Evolutionary conservation across 2,329 filamentous ascomycete species (phyloP).

Genomic region (Nemania sp.): DNA sequence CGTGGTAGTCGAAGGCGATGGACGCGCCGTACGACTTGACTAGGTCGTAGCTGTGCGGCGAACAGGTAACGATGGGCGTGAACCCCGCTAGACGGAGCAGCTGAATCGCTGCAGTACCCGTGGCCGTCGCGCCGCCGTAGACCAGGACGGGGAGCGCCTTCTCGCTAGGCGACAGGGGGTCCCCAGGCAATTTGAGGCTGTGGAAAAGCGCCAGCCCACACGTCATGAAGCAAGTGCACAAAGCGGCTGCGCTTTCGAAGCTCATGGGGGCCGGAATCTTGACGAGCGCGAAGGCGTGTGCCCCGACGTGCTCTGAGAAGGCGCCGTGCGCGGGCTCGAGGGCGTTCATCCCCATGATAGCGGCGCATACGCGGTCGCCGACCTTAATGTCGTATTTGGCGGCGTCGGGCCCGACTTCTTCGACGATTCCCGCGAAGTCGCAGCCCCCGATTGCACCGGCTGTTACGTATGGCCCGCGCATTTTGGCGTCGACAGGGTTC

Average conservation of each 20-base stretch:
- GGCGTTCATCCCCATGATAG: background rate
- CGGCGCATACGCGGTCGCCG: constrained; percentile 10
- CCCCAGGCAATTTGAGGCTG: constrained; percentile 46
- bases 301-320: constrained; percentile 1
- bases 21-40: constrained; percentile 3
- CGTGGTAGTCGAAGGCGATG: constrained; percentile 5
- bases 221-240: background rate
- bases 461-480: background rate
- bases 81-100: constrained; percentile 39
- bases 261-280: background rate
- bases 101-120: constrained; percentile 59
- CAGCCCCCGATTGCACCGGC: background rate
- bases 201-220: constrained; percentile 18
- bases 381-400: background rate
- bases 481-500: constrained; percentile 11
- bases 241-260: background rate
- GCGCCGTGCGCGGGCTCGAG: background rate
- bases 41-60: constrained; percentile 11
- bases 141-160: constrained; percentile 54
- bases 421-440: constrained; percentile 10
- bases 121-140: constrained; percentile 58
- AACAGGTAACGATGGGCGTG: constrained; percentile 27
- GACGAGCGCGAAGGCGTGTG: background rate
- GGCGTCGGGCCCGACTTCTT: background rate
- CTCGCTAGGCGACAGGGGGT: constrained; percentile 36